Percentiles rank a stretch among this genome's conserved stretches.
Conservation (phyloP, 2,329 filamentous ascomycete species). For the Atkinsonella hypoxylon region DNA sequence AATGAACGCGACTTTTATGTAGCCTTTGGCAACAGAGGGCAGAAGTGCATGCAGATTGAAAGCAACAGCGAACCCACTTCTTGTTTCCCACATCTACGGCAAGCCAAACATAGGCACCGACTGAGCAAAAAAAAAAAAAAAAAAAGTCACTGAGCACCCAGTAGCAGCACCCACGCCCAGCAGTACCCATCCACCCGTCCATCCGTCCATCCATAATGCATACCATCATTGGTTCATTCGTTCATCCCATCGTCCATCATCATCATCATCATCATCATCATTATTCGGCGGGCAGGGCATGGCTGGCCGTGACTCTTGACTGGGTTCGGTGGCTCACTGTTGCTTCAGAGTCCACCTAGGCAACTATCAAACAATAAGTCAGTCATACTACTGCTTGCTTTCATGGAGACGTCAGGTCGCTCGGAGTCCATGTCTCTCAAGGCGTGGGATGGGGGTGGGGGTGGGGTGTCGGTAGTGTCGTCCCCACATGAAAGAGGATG, state of each 20-base stretch:
- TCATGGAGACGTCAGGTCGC: neutral
- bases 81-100: neutral
- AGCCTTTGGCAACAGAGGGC: conserved; percentile 2
- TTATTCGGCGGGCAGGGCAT: neutral
- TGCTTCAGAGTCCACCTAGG: neutral
- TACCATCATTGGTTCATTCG: neutral
- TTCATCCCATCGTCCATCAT: neutral
- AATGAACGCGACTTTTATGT: conserved; percentile 15
- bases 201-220: neutral
- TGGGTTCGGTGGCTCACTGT: neutral
- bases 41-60: neutral
- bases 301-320: neutral
- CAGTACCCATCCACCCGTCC: neutral
- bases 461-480: neutral
- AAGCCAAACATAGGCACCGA: neutral
- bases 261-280: too few relatives aligned
- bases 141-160: conserved; percentile 3
- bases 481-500: neutral
- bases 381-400: conserved; percentile 3
- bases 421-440: neutral
- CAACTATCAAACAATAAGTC: conserved; percentile 3
- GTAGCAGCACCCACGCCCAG: neutral
- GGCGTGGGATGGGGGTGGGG: neutral
- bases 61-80: conserved; percentile 9
- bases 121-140: neutral